phyloP scores from a whole-genome alignment of 345 rosid genomes.

The Pistacia atlantica region DNA sequence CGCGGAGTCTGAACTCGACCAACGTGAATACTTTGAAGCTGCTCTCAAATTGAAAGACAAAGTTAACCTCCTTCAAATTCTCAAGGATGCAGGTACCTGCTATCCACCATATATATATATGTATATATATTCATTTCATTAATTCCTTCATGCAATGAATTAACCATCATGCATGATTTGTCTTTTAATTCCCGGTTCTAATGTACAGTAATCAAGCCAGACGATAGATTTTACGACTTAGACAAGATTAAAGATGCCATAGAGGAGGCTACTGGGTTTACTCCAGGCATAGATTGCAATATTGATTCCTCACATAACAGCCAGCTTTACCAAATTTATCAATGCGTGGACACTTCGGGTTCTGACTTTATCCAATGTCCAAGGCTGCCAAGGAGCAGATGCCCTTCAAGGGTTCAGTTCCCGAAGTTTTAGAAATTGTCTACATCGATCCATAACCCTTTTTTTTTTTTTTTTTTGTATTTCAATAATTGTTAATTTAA shows the following conservation, averaged over 20 bases:
- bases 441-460: neutral
- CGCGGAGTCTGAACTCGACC: constrained; percentile 66
- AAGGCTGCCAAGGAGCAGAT: constrained; percentile 38
- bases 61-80: constrained; percentile 57
- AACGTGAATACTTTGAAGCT: constrained; percentile 66
- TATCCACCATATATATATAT: too few relatives aligned
- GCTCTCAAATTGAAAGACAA: constrained; percentile 53
- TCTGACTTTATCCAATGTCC: constrained; percentile 71
- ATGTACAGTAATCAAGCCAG: constrained; percentile 54
- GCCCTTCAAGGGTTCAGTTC: constrained; percentile 57
- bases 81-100: constrained; percentile 44
- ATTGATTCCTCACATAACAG: constrained; percentile 42
- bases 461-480: neutral
- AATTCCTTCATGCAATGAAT: too few relatives aligned
- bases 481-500: neutral
- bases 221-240: constrained; percentile 53
- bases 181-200: too few relatives aligned
- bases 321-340: constrained; percentile 57
- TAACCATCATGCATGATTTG: too few relatives aligned
- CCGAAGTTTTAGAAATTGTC: constrained; percentile 47
- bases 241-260: constrained; percentile 48
- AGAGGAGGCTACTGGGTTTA: constrained; percentile 44
- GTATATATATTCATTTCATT: too few relatives aligned
- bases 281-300: constrained; percentile 68
- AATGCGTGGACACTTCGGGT: constrained; percentile 76